Evolutionary conservation across 768 basidiomycete genomes (phyloP).

Genomic region (Tricholomella constricta): DNA sequence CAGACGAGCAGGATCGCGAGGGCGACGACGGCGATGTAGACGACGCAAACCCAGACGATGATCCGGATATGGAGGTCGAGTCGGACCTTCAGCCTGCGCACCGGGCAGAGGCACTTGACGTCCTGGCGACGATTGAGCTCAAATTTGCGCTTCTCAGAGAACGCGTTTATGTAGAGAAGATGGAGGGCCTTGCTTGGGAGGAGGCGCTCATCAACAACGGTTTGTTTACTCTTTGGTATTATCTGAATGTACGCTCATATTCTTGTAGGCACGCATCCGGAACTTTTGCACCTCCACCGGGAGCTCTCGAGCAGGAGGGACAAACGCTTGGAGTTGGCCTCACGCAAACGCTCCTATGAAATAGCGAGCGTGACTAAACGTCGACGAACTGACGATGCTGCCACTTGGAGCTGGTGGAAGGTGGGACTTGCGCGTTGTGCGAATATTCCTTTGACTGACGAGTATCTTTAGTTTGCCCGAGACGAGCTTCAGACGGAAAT

Average conservation of each 20-base stretch:
- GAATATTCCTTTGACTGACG: conserved; percentile 7
- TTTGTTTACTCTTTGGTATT: conserved; percentile 36
- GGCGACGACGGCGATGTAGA: conserved; percentile 35
- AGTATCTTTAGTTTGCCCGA: conserved; percentile 56
- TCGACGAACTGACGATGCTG: conserved; percentile 68
- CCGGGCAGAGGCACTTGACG: conserved; percentile 85
- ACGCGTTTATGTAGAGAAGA: conserved; percentile 88
- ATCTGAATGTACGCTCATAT: conserved; percentile 5
- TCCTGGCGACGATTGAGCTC: conserved; percentile 87
- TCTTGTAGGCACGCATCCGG: conserved; percentile 76
- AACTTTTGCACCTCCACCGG: conserved; percentile 77
- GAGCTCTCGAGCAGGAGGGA: conserved; percentile 80
- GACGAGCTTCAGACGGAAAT: conserved; percentile 84
- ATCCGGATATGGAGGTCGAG: conserved; percentile 52
- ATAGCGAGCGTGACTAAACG: conserved; percentile 61
- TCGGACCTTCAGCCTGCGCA: conserved; percentile 80
- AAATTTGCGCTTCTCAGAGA: conserved; percentile 89
- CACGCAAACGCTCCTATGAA: conserved; percentile 71
- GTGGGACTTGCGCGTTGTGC: conserved; percentile 36
- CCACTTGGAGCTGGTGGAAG: conserved; percentile 92
- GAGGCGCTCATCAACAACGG: conserved; percentile 79
- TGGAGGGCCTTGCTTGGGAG: conserved; percentile 89
- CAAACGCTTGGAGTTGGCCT: conserved; percentile 78
- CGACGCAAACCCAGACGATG: conserved; percentile 39
- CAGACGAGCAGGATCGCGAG: conserved; percentile 31